phyloP scores from a whole-genome alignment of 73 alveolate genomes.

The Symbiodinium natans region DNA sequence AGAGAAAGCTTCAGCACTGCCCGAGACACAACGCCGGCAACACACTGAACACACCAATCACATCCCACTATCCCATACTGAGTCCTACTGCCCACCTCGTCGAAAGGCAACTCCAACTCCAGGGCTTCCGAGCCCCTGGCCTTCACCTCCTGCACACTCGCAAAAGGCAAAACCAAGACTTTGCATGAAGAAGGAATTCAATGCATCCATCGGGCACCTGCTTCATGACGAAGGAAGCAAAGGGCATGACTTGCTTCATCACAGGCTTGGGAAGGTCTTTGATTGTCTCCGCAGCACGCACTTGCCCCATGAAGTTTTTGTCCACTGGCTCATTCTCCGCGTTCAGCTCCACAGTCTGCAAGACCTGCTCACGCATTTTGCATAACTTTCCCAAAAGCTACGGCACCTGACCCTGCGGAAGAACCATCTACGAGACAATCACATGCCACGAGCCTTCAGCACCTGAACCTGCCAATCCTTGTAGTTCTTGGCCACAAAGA shows the following conservation, averaged over 20 bases:
- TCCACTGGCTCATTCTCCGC: conserved; percentile 95
- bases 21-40: background rate
- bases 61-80: too few relatives aligned
- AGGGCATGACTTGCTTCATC: conserved; percentile 95
- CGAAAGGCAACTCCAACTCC: conserved; percentile 96
- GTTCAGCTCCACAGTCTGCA: conserved; percentile 94
- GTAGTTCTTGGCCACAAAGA: conserved; percentile 96
- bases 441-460: conserved; percentile 93
- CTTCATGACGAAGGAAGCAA: conserved; percentile 64
- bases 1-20: too few relatives aligned
- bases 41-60: too few relatives aligned
- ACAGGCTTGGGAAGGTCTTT: conserved; percentile 66
- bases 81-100: conserved; percentile 96
- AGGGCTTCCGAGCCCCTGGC: conserved; percentile 96
- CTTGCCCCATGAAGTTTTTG: conserved; percentile 81
- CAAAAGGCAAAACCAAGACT: too few relatives aligned
- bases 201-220: conserved; percentile 19
- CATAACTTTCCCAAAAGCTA: background rate
- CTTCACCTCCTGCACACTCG: conserved; percentile 94
- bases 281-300: conserved; percentile 82
- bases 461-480: conserved; percentile 96
- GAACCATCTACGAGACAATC: background rate
- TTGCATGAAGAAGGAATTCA: too few relatives aligned
- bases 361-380: conserved; percentile 21
- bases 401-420: background rate